phyloP scores from a whole-genome alignment of 2,329 filamentous ascomycete genomes.

The Aspergillus persii region DNA sequence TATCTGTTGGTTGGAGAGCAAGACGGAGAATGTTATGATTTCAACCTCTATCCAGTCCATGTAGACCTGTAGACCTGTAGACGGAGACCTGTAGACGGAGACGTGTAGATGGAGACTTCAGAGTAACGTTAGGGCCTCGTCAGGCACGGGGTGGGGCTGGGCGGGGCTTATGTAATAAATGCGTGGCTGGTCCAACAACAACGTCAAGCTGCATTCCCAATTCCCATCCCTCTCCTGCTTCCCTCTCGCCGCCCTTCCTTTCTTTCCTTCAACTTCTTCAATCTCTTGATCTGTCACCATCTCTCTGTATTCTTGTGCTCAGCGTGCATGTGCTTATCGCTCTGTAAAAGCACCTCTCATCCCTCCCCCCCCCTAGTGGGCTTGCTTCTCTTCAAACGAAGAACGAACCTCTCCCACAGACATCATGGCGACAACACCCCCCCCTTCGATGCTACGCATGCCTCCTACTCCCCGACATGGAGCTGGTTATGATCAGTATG shows the following conservation, averaged over 20 bases:
- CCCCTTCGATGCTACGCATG: slow-evolving; percentile 38
- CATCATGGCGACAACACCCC: slow-evolving; percentile 47
- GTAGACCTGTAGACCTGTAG: no score
- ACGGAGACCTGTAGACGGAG: no score
- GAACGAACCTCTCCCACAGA: background rate
- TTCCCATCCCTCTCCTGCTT: background rate
- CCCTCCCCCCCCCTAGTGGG: background rate
- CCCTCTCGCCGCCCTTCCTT: background rate
- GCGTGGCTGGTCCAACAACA: background rate
- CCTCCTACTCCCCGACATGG: slow-evolving; percentile 48
- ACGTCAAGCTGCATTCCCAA: background rate
- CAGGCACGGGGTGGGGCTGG: background rate
- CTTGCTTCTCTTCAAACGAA: background rate
- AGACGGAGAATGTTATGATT: background rate
- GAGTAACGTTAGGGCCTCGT: background rate
- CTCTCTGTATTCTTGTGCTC: background rate
- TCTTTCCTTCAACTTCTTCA: background rate
- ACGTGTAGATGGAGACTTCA: no score
- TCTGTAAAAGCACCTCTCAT: background rate
- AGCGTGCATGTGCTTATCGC: background rate
- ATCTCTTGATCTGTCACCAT: background rate
- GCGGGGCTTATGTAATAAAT: background rate
- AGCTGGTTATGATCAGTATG: slow-evolving; percentile 42
- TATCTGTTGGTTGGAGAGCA: no score
- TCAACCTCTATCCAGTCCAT: no score